Evolutionary conservation across 176 grass and related monocot species (phyloP), one percentile per base, ranked within the genome.

Genomic region (Echinochloa phyllopogon): DNA sequence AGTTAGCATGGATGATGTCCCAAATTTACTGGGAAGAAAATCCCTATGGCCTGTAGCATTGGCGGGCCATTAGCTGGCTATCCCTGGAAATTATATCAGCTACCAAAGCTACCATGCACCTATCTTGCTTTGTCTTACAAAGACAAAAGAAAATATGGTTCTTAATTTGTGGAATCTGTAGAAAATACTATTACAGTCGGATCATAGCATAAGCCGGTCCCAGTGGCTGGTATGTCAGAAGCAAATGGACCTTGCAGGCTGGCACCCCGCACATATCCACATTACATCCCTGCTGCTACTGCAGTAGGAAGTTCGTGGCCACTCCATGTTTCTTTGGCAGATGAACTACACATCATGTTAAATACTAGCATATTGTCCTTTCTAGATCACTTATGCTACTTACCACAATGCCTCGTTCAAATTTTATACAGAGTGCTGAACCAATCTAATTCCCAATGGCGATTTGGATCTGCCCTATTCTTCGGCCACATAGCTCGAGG

Each of bases 381-480:
- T 51, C 29, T 7, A 20, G 27, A 11, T 27, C 21, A 24, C 27
- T 25, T 1, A 58, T 13, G 12, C 57, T 4, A 10, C 40, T 56
- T 41, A 72, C 57, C 10, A 64, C 65, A 59, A 79, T 51, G 41
- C 44, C 40, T 75, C 23, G 47, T 87, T 80, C 69, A 8, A 75
- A 29, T 80, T 69, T 88, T 44, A 56, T 74, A 75, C 69, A 81
- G 78, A 80, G 74, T 38, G 25, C 15, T 2, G 56, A 80, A 75
- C 44, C 33, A 68, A 68, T 65, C 62, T 87, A 84, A 80, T 69
- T 69, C 68, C 17, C 10, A 8, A 8, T 62, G 8, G 20, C 39
- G 38, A 14, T 56, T 75, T 84, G 18, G 81, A n/a, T 63, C 25
- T 80, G 15, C 43, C 61, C 84, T 45, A 87, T 91, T 75, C 69